Evolutionary conservation across 257 asterid genomes (phyloP).

Genomic region (Nicotiana otophora): DNA sequence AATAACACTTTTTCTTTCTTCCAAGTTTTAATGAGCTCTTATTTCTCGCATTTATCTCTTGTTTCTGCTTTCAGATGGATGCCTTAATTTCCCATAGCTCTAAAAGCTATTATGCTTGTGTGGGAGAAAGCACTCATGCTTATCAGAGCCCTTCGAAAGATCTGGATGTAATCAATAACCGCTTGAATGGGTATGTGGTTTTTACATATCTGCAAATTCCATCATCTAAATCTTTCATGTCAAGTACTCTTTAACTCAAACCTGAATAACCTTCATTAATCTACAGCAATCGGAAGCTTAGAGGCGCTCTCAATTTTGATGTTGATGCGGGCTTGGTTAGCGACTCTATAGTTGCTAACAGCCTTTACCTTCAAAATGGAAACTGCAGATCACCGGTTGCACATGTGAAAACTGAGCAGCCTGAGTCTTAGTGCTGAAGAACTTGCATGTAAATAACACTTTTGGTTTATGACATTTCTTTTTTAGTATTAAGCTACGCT

Average conservation of each 20-base stretch:
- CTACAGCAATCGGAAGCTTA: slow-evolving; percentile 65
- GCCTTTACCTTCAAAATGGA: slow-evolving; percentile 61
- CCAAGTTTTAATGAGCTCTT: neutral
- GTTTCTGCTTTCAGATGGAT: slow-evolving; percentile 63
- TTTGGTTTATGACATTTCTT: neutral
- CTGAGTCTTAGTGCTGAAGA: slow-evolving; percentile 34
- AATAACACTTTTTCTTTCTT: neutral
- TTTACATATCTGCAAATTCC: neutral
- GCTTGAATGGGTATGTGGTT: slow-evolving; percentile 64
- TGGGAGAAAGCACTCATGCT: slow-evolving; percentile 97
- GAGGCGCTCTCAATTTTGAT: slow-evolving; percentile 71
- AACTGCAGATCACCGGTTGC: slow-evolving; percentile 29
- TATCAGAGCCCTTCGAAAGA: slow-evolving; percentile 99
- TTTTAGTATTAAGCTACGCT: slow-evolving; percentile 27
- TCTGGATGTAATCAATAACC: slow-evolving; percentile 76
- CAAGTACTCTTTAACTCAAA: neutral
- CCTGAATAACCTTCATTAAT: neutral
- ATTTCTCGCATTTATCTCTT: slow-evolving; percentile 4
- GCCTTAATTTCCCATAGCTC: slow-evolving; percentile 81
- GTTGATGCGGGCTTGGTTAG: slow-evolving; percentile 85
- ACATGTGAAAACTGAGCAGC: slow-evolving; percentile 67
- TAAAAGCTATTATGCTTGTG: slow-evolving; percentile 94
- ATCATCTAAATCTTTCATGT: neutral
- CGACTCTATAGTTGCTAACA: slow-evolving; percentile 76
- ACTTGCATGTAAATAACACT: slow-evolving; percentile 35